These are phyloP conservation scores for Penicillium bovifimosum DNA, from an alignment of 495 filamentous ascomycete species.

Conservation along the genomic window DNA sequence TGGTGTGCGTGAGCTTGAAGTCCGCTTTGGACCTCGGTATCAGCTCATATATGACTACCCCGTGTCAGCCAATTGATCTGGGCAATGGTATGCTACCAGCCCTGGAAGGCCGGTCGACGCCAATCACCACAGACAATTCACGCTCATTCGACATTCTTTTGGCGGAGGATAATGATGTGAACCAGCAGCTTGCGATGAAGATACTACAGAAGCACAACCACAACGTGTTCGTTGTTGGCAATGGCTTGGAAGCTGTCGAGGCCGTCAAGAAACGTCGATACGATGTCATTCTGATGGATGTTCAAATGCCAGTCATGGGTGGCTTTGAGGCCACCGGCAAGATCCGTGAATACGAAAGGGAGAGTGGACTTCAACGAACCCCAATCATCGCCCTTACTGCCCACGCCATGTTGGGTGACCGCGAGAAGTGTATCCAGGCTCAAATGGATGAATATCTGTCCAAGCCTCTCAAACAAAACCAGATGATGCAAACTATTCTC, in stretches of 20 bases:
- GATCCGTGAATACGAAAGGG: conserved; percentile 90
- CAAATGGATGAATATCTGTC: conserved; percentile 99
- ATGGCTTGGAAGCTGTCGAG: conserved; percentile 88
- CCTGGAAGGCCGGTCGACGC: conserved; percentile 87
- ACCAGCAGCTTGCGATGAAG: conserved; percentile 93
- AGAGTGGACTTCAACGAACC: conserved; percentile 66
- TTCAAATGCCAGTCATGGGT: conserved; percentile 99
- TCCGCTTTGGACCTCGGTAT: conserved; percentile 94
- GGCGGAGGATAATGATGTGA: conserved; percentile 97
- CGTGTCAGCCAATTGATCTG: conserved; percentile 89
- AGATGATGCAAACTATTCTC: conserved; percentile 97
- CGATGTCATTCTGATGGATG: conserved; percentile 97
- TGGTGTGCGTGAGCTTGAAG: conserved; percentile 89
- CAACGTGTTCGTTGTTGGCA: conserved; percentile 90
- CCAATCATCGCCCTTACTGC: conserved; percentile 97
- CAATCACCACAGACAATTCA: conserved; percentile 86
- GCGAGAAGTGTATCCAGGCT: conserved; percentile 96
- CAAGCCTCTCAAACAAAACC: conserved; percentile 95
- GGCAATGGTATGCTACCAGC: conserved; percentile 99
- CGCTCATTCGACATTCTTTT: conserved; percentile 94
- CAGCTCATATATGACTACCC: conserved; percentile 97
- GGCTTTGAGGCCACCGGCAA: conserved; percentile 97
- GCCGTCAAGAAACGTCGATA: conserved; percentile 84
- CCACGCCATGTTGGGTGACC: conserved; percentile 98
- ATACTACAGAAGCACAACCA: conserved; percentile 98